Evolutionary conservation across 176 grass and related monocot species (phyloP), one percentile per base, ranked within the genome.

Genomic region (Eleusine coracana): DNA sequence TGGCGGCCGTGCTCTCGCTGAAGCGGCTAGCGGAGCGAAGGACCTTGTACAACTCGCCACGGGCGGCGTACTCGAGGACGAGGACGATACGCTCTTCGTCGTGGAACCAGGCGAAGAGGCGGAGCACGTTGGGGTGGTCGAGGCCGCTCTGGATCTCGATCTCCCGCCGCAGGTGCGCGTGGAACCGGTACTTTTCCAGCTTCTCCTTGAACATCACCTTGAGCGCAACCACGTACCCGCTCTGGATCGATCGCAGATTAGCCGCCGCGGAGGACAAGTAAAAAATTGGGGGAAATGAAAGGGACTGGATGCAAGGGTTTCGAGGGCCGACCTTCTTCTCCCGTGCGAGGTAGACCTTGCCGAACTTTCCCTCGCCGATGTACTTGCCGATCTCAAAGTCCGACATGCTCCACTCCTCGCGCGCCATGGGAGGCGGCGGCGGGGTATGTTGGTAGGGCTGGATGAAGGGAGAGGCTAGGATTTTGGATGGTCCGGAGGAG

Each of bases 51-150:
- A 98, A 68, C 85, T 98, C 93, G 0, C 93, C 96, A 0, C 88
- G 77, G 40, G 92, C 82, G 3, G 93, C 91, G 44, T 90, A 98
- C 80, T 98, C 93, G 56, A 98, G 79, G 38, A 98, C 89, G 71
- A 98, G 89, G 71, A 98, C 92, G 65, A 98, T 69, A 5, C 85
- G 89, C 31, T 90, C 76, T 41, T 60, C 89, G 67, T 98, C 91
- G 62, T 95, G 89, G 81, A 98, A 98, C 96, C 96, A 95, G 9
- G 96, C 82, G 51, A 92, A 98, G 89, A 98, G 93, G 65, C 91
- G 87, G 82, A 98, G 87, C 80, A 98, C 92, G 84, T 98, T 98
- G 28, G 96, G 93, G 91, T 98, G 93, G 75, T 95, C 74, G 78
- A 98, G 87, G 10, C 85, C 65, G 75, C 80, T 70, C 87, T 98